Percentiles rank a stretch among this genome's conserved stretches.
Evolutionary conservation across 2,329 filamentous ascomycete species (phyloP).

Genomic region (Parafenestella ontariensis): DNA sequence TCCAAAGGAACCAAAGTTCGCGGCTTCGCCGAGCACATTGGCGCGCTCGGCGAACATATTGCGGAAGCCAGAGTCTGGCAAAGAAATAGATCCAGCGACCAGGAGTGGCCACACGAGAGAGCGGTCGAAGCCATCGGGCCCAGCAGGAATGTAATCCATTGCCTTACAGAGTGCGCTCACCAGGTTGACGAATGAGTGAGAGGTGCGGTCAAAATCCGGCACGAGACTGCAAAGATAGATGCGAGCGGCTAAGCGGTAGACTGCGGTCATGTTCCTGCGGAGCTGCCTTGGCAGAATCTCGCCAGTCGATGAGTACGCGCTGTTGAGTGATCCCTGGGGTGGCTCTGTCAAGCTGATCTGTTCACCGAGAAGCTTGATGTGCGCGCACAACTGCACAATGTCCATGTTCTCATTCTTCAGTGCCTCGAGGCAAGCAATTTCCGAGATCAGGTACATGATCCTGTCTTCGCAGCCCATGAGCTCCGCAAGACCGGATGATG

Average conservation of each 20-base stretch:
- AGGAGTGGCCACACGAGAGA: slow-evolving; percentile 93
- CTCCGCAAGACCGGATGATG: slow-evolving; percentile 79
- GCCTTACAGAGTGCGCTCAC: slow-evolving; percentile 78
- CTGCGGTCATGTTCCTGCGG: slow-evolving; percentile 83
- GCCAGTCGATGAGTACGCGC: slow-evolving; percentile 67
- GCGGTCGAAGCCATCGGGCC: slow-evolving; percentile 83
- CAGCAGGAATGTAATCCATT: slow-evolving; percentile 82
- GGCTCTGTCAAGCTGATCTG: slow-evolving; percentile 84
- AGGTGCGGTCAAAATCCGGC: slow-evolving; percentile 80
- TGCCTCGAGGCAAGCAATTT: slow-evolving; percentile 94
- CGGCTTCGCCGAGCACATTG: slow-evolving; percentile 75
- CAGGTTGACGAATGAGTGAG: slow-evolving; percentile 76
- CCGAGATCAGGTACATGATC: slow-evolving; percentile 97
- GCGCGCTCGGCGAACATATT: slow-evolving; percentile 78
- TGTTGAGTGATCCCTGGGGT: slow-evolving; percentile 56
- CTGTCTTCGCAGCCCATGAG: slow-evolving; percentile 97
- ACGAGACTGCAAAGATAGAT: slow-evolving; percentile 98
- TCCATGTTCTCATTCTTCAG: slow-evolving; percentile 81
- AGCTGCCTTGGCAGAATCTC: slow-evolving; percentile 83
- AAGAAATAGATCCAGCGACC: slow-evolving; percentile 80
- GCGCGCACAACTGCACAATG: slow-evolving; percentile 83
- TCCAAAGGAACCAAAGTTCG: slow-evolving; percentile 83
- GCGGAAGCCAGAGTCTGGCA: slow-evolving; percentile 76
- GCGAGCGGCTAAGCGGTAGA: slow-evolving; percentile 90
- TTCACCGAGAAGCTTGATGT: slow-evolving; percentile 85